Base-by-base conservation (phyloP, 1,284 basidiomycete genomes). In the Heterobasidion irregulare region DNA sequence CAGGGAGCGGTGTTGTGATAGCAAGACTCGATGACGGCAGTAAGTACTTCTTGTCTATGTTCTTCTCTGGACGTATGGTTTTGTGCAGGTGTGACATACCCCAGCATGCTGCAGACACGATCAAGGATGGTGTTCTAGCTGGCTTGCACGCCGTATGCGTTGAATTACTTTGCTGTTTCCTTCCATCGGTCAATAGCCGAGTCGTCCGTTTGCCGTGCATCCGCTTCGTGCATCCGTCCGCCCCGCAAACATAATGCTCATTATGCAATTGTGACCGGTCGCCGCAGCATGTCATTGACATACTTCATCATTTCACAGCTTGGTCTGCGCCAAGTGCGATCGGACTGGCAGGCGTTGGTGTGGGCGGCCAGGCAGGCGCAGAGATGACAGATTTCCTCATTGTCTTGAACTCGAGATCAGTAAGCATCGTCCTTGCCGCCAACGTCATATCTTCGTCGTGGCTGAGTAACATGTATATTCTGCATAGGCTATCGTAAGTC, bases 251-350 rank as follows among this genome's bases (percentile, higher is more conserved):
- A n/a, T 41, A 41, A 18, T 47, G 46, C n/a, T 13, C 18, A 16
- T 32, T 16, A 16, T 47, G 46, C 46, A 47, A 16, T 18, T 8
- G 46, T 32, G 43, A 44, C 46, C 26, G 46, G 2, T 4, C 5
- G 10, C 10, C 26, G 10, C 18, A 9, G 12, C 46, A 13, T 16
- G 26, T 47, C 3, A 53, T 53, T 32, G 41, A n/a, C 26, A 46
- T 36, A 19, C 51, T 50, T 47, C n/a, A 48, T 48, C 34, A 48
- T 47, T 44, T 54, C 41, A 12, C 62, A 94, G 90, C 82, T 48
- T 98, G 94, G 94, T 94, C 92, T 48, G 86, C 94, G 32, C 95
- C 96, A 3, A 90, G 89, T 65, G 97, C 95, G 0, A 96, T 98
- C 54, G 95, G 94, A 18, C 87, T 94, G n/a, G 96, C 91, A 10